A percentile compares a stretch with the other conserved stretches of the same genome.
Conservation (phyloP, 139 green algal genomes). For the Chlorella sorokiniana region DNA sequence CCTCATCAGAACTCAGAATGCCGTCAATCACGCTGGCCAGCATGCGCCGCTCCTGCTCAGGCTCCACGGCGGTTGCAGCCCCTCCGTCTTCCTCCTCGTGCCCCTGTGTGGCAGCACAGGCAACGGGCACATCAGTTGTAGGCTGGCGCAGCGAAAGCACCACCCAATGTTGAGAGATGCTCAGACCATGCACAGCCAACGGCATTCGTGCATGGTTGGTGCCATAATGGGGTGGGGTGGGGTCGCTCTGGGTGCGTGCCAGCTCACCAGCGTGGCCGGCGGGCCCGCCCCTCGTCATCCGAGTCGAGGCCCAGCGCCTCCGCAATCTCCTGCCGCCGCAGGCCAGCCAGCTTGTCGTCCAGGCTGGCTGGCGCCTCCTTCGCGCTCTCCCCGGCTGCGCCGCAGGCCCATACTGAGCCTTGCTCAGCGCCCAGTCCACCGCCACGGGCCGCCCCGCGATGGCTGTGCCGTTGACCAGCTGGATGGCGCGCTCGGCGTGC, state of each 20-base stretch:
- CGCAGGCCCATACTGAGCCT: constrained; percentile 62
- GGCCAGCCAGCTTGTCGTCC: neutral
- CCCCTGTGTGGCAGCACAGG: constrained; percentile 13
- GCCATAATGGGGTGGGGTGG: neutral
- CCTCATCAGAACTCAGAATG: constrained; percentile 21
- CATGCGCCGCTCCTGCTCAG: constrained; percentile 44
- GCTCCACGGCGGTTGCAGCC: constrained; percentile 11
- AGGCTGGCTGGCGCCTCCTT: neutral
- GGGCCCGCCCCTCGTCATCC: neutral
- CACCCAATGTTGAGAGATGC: neutral
- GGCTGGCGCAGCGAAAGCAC: neutral
- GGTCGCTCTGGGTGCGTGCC: too few species aligned
- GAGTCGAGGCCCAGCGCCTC: constrained; percentile 6
- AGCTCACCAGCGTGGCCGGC: constrained; percentile 2
- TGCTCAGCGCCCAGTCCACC: constrained; percentile 91
- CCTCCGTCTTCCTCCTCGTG: constrained; percentile 27
- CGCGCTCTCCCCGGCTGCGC: neutral
- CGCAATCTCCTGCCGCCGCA: constrained; percentile 19
- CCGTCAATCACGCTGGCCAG: constrained; percentile 38
- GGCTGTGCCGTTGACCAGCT: constrained; percentile 74
- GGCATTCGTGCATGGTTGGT: too few species aligned
- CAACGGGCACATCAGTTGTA: neutral
- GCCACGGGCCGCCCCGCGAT: constrained; percentile 75
- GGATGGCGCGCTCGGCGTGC: constrained; percentile 80
- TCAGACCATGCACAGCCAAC: neutral